Evolutionary conservation across 306 rosid species (phyloP), one percentile per base, ranked within the genome.

Genomic region (Dryas drummondii): DNA sequence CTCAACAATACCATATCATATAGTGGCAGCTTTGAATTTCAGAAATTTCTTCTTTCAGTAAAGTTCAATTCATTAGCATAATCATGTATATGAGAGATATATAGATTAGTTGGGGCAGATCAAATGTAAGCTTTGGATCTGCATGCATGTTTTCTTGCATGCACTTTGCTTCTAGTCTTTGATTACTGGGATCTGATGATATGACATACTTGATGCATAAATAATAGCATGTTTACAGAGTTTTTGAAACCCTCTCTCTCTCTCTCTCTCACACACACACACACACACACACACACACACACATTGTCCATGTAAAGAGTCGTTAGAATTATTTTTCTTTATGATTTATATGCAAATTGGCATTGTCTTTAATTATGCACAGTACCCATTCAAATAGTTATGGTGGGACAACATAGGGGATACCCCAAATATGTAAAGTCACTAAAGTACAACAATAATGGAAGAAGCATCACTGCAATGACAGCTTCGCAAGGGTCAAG

Each of bases 401-500:
- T 9, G 27, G 22, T 41, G 47, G 26, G 63, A 63, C 14, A 47
- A 13, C 55, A 71, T 22, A 54, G 9, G 2, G 66, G 66, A 58
- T 16, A 44, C 19, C 55, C 70, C 47, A 55, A 4, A 19, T 11
- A 19, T 16, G 58, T 41, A 27, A 57, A 22, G 73, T 50, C 17
- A 27, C 60, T 57, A 32, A 57, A 32, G 37, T 60, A 74, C 47
- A 37, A 63, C 71, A 4, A 12, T 9, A 22, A 53, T 53, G 70
- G 71, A 74, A 71, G 73, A 72, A 4, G 26, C 72, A 11, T 82
- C 82, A 94, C 75, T 79, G 81, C 79, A 87, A 87, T 63, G 99
- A 94, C 87, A 94, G 77, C 82, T 89, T 88, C 60, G 97, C 96
- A 26, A 91, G 89, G 72, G 96, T 86, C 81, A 87, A 83, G 7